Evolutionary conservation across 805 yeast genomes (phyloP), one percentile per base, ranked within the genome.

Genomic region (Kodamaea kakaduensis): DNA sequence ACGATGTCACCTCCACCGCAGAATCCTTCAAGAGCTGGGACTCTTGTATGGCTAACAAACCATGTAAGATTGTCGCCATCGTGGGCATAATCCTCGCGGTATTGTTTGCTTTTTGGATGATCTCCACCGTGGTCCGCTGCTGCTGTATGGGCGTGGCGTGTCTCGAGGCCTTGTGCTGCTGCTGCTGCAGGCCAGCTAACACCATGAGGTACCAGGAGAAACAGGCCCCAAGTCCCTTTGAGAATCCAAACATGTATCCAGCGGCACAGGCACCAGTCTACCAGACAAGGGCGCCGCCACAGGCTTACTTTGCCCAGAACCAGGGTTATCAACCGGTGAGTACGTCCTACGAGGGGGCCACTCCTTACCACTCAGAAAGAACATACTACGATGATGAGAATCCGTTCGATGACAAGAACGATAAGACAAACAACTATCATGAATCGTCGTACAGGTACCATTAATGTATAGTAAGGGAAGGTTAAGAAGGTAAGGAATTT

Each of bases 31-130:
- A 67, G 50, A 45, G 55, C 35, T 84, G 94, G 93, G 77, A 80
- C 51, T 74, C 84, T 2, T 85, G 95, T 59, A 84, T 83, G 90
- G 81, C 71, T 50, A 81, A 83, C 56, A 78, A 61, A 29, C 67
- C 78, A 31, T 85, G 95, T 58, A 85, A 84, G 51, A 75, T 84
- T 38, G 74, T 81, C 14, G 89, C 84, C 3, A 84, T 84, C 28
- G 84, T 83, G 9, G 81, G 84, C 3, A 80, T 84, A 3, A 75
- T 65, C 0, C 49, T 85, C 9, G 90, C 79, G 0, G 65, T 54
- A 0, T 45, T 84, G 2, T 40, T 82, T 0, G 59, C 55, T 0
- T 33, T 82, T 5, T 80, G 88, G 83, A 39, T 82, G 3, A 13
- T 81, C 1, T 63, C 73, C 9, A 71, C 77, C 0, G 16, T 84